Evolutionary conservation across 306 rosid species (phyloP).

Genomic region (barrel medic (Medicago truncatula)): MtrunA17r5.0-ANR NC_053042.1:18557001-18557500

Average conservation of each 20-base stretch:
- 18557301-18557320: conserved; percentile 7
- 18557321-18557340: conserved; percentile 9
- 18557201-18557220: conserved; percentile 11
- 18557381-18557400: not conserved
- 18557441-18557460: not conserved
- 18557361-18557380: not conserved
- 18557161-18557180: not conserved
- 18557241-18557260: conserved; percentile 3
- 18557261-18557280: not conserved
- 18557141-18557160: not conserved
- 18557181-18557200: not conserved
- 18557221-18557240: not conserved
- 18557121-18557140: not conserved
- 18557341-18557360: conserved; percentile 3
- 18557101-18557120: not conserved
- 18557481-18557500: not conserved
- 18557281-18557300: conserved; percentile 24
- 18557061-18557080: not conserved
- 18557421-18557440: not conserved
- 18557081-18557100: not conserved
- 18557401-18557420: not conserved
- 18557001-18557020: not conserved
- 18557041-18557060: not conserved
- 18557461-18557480: not conserved
- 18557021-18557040: not conserved